Conservation (phyloP, 371 early-diverging fungal genomes). For the Funneliformis caledonium region DNA sequence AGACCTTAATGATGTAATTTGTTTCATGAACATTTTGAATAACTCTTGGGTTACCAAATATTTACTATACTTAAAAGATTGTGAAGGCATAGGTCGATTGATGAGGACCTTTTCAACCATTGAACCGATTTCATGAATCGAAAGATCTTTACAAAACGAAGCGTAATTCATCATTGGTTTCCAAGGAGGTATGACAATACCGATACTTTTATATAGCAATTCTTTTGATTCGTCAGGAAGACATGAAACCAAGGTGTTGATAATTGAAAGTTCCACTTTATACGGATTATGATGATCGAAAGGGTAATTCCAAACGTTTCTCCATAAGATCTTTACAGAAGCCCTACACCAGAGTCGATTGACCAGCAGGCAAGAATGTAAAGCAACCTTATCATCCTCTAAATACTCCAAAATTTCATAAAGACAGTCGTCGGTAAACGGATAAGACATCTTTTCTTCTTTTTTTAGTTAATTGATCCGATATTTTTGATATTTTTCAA, state of each 20-base stretch:
- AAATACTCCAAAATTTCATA: slow-evolving; percentile 1
- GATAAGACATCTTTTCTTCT: neutral
- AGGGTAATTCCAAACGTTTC: neutral
- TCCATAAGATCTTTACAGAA: slow-evolving; percentile 1
- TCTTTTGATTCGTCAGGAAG: slow-evolving; percentile 11
- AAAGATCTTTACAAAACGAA: neutral
- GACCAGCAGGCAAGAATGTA: slow-evolving; percentile 13
- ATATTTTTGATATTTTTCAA: no score
- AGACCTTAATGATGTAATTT: neutral
- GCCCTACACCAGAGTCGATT: slow-evolving; percentile 22
- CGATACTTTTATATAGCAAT: neutral
- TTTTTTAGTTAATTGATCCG: no score
- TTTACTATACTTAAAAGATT: neutral
- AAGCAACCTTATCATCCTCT: neutral
- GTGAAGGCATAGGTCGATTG: neutral
- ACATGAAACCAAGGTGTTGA: neutral
- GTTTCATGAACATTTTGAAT: slow-evolving; percentile 8
- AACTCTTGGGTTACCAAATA: neutral
- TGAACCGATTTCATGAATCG: neutral
- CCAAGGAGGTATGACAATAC: neutral
- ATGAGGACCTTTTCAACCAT: neutral
- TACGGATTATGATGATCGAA: neutral
- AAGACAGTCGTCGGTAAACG: slow-evolving; percentile 10
- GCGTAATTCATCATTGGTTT: neutral
- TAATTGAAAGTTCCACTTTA: neutral